Evolutionary conservation across 345 rosid species (phyloP).

Genomic region (Carallia pectinifolia): DNA sequence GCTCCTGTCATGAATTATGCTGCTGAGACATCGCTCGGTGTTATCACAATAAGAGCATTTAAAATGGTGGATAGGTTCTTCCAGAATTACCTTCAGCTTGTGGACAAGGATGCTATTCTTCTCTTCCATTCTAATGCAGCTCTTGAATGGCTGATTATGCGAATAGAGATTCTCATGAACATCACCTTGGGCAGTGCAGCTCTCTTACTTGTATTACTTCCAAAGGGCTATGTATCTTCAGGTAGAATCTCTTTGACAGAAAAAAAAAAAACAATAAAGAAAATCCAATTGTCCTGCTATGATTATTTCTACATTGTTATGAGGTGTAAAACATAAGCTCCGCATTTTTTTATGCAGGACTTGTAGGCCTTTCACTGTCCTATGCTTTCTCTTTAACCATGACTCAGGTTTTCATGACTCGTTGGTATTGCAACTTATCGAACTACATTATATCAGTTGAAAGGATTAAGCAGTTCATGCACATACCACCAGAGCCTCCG

Average conservation of each 20-base stretch:
- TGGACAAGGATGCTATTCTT: constrained; percentile 67
- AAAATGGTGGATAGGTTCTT: constrained; percentile 61
- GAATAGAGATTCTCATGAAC: constrained; percentile 74
- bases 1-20: constrained; percentile 92
- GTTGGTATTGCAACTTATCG: constrained; percentile 29
- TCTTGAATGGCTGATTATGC: constrained; percentile 74
- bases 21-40: constrained; percentile 84
- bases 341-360: constrained; percentile 14
- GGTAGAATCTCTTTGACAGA: constrained; percentile 6
- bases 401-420: constrained; percentile 20
- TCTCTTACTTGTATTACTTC: constrained; percentile 65
- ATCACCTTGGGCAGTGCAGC: constrained; percentile 65
- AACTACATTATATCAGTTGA: constrained; percentile 36
- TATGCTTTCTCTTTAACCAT: constrained; percentile 23
- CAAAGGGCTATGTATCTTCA: constrained; percentile 51
- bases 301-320: background rate
- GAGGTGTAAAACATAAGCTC: background rate
- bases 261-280: too few species aligned
- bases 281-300: background rate
- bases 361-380: constrained; percentile 25
- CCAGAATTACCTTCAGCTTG: constrained; percentile 52
- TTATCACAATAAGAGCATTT: constrained; percentile 81
- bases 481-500: constrained; percentile 29
- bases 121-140: constrained; percentile 75
- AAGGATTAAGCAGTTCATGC: constrained; percentile 36